Evolutionary conservation across 768 basidiomycete species (phyloP).

Genomic region (Trametes meyenii): DNA sequence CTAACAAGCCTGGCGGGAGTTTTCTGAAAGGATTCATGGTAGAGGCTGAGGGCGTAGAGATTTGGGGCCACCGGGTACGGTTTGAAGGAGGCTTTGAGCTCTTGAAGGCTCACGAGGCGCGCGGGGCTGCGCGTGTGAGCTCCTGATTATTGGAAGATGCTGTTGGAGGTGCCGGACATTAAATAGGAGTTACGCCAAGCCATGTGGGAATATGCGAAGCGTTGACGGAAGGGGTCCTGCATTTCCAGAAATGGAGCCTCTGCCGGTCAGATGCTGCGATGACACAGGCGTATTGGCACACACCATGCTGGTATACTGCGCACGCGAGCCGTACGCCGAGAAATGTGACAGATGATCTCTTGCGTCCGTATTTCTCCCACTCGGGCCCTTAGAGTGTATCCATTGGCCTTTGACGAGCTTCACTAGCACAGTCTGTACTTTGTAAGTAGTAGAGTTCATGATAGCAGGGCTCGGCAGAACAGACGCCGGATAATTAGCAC

Average conservation of each 20-base stretch:
- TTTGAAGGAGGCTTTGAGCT: not conserved
- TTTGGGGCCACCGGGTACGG: not conserved
- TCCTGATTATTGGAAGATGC: too few species aligned
- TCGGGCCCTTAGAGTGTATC: not conserved
- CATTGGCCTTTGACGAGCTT: too few species aligned
- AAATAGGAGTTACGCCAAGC: too few species aligned
- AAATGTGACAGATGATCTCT: too few species aligned
- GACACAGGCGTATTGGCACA: not conserved
- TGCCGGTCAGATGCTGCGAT: conserved; percentile 41
- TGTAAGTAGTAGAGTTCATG: not conserved
- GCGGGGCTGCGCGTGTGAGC: not conserved
- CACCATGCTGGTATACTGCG: not conserved
- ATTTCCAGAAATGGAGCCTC: not conserved
- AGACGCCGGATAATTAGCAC: too few species aligned
- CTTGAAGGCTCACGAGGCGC: too few species aligned
- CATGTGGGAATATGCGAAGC: too few species aligned
- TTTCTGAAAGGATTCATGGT: not conserved
- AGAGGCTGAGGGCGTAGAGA: not conserved
- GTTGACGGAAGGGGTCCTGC: not conserved
- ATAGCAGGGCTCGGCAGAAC: too few species aligned
- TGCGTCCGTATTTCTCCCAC: too few species aligned
- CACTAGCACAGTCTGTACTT: too few species aligned
- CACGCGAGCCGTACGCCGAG: not conserved
- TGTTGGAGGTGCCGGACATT: too few species aligned
- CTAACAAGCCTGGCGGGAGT: not conserved